A percentile compares a stretch with the other conserved stretches of the same genome.
Conservation (phyloP, 768 basidiomycete genomes). For the Gyrodon lividus region DNA sequence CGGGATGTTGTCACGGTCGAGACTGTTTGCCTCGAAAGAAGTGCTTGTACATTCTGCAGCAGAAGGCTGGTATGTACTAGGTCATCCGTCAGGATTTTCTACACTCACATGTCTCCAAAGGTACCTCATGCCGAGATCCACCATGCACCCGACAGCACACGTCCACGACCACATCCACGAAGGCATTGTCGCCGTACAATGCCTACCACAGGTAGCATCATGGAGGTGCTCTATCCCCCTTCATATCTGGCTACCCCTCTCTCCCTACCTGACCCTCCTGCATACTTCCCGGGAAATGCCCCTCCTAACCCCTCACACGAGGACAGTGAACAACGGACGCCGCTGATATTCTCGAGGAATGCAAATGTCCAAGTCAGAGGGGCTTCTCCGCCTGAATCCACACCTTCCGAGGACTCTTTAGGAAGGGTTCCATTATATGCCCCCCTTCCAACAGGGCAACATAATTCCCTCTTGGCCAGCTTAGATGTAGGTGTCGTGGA, state of each 20-base stretch:
- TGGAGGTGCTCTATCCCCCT: slow-evolving; percentile 29
- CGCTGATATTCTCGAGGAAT: background rate
- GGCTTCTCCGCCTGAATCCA: slow-evolving; percentile 17
- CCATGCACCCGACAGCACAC: background rate
- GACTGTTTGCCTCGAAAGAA: slow-evolving; percentile 7
- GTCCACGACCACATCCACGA: background rate
- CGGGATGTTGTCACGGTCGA: slow-evolving; percentile 11
- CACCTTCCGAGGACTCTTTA: slow-evolving; percentile 1
- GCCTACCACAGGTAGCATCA: slow-evolving; percentile 21
- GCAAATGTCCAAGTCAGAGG: slow-evolving; percentile 13
- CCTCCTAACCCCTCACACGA: background rate
- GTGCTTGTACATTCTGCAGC: slow-evolving; percentile 7
- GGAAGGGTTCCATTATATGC: background rate
- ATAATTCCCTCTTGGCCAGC: background rate
- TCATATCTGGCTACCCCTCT: slow-evolving; percentile 12
- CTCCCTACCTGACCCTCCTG: slow-evolving; percentile 18
- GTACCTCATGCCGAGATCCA: background rate
- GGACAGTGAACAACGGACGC: background rate
- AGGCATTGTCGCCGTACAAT: background rate
- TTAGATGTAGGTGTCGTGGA: background rate
- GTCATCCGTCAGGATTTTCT: too few species aligned
- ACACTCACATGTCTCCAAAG: slow-evolving; percentile 15
- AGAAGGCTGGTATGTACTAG: slow-evolving; percentile 6
- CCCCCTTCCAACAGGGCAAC: background rate
- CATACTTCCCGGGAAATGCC: slow-evolving; percentile 13